Evolutionary conservation across 208 protist species (phyloP), one percentile per base, ranked within the genome.

Genomic region (Trypanosoma rangeli): DNA sequence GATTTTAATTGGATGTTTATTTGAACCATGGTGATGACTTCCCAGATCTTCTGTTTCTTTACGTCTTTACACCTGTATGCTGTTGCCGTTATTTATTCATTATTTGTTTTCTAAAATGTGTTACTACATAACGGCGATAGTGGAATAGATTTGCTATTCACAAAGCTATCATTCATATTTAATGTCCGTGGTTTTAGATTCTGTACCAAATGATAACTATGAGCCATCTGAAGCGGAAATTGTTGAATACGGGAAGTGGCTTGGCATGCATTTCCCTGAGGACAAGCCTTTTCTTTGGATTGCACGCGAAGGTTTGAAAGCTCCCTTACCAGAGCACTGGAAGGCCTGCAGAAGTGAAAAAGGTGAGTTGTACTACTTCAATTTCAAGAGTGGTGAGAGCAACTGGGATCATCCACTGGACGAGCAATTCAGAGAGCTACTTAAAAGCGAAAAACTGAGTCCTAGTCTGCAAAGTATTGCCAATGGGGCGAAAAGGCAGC

Each of bases 361-460:
- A 44, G 93, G 94, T 18, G 91, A 98, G 46, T 69, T 98, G 13
- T 99, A 98, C 73, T 99, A 98, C 70, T 99, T 98, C 79, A 98
- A 99, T 79, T 97, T 98, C 68, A 87, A 85, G 56, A 96, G 90
- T 0, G 93, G 91, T 44, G 71, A 97, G 52, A 95, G 84, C 50
- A 96, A 92, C 61, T 99, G 97, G 97, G 95, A 98, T 60, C 97
- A 99, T 73, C 97, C 97, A 16, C 82, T 93, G 55, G 97, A 99
- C 66, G 81, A 96, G n/a, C 86, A 98, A 74, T 99, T 94, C 82
- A 84, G 85, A 39, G 78, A 94, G 52, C 64, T 98, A 13, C 83
- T 95, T 37, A 73, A 70, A 53, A 61, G 52, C 4, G 84, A 92
- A 67, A 92, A 90, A 42, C 39, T 72, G 44, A 85, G 79, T 44